phyloP scores from a whole-genome alignment of 179 eudicot genomes.

The Beta corolliflora region DNA sequence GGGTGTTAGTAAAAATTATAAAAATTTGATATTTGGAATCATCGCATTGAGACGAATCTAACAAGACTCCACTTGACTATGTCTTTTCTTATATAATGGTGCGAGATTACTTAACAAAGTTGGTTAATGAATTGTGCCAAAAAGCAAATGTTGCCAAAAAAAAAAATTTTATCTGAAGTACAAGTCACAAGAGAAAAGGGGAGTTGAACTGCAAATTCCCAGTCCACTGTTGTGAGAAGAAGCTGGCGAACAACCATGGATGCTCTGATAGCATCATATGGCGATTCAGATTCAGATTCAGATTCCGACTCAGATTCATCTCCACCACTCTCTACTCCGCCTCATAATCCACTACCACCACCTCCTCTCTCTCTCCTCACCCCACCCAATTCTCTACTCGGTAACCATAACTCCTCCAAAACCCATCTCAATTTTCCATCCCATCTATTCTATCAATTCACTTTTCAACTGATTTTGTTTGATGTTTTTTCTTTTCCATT shows the following conservation, averaged over 20 bases:
- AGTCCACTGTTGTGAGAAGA: too few species aligned
- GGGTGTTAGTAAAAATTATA: too few species aligned
- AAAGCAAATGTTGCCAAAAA: too few species aligned
- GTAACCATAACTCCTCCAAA: constrained; percentile 51
- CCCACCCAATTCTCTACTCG: constrained; percentile 42
- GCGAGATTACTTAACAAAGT: too few species aligned
- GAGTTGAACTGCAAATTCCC: too few species aligned
- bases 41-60: too few species aligned
- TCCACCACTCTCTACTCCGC: not conserved
- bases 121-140: too few species aligned
- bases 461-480: constrained; percentile 9
- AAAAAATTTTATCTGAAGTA: too few species aligned
- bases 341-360: constrained; percentile 50
- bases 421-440: not conserved
- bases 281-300: constrained; percentile 50
- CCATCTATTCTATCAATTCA: not conserved
- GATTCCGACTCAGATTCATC: constrained; percentile 9
- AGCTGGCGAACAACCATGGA: constrained; percentile 44
- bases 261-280: constrained; percentile 74
- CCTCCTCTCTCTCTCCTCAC: constrained; percentile 74
- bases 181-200: too few species aligned
- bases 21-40: too few species aligned
- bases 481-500: constrained; percentile 6
- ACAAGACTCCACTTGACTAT: too few species aligned
- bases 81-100: too few species aligned